Percentiles rank a stretch among this genome's conserved stretches.
Conservation (phyloP, 352 stramenopile species). For the Phytophthora crassamura region DNA sequence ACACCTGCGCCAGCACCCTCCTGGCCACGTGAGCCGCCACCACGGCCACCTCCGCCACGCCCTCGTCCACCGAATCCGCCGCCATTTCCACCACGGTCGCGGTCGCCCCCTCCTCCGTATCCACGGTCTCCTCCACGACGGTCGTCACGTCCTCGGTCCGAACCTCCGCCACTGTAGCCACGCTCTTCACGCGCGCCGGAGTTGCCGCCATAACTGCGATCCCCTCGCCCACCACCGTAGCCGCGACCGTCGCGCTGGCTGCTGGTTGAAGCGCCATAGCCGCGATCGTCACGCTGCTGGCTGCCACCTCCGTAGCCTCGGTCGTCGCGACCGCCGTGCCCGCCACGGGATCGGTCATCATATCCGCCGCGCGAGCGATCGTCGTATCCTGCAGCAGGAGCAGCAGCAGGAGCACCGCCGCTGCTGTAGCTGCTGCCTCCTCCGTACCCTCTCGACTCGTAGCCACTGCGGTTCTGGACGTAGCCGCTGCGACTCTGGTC, state of each 20-base stretch:
- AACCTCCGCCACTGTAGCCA: background rate
- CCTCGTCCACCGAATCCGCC: slow-evolving; percentile 10
- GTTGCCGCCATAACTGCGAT: slow-evolving; percentile 11
- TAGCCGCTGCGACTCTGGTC: too few species aligned
- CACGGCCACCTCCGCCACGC: slow-evolving; percentile 17
- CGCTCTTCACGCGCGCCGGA: slow-evolving; percentile 9
- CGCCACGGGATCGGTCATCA: slow-evolving; percentile 25
- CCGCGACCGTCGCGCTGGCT: slow-evolving; percentile 21
- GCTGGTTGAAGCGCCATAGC: slow-evolving; percentile 1
- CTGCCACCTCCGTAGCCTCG: slow-evolving; percentile 17
- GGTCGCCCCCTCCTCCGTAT: slow-evolving; percentile 16
- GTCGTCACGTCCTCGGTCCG: too few species aligned
- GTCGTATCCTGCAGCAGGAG: too few species aligned
- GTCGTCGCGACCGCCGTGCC: slow-evolving; percentile 14
- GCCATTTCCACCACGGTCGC: slow-evolving; percentile 10
- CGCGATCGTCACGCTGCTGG: slow-evolving; percentile 4
- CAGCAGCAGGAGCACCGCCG: background rate
- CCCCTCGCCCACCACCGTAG: slow-evolving; percentile 26
- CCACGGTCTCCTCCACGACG: slow-evolving; percentile 6
- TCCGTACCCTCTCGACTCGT: background rate
- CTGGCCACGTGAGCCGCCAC: slow-evolving; percentile 29
- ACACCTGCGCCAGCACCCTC: slow-evolving; percentile 43
- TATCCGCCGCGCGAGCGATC: slow-evolving; percentile 10
- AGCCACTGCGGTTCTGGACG: too few species aligned
- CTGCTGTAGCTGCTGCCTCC: background rate